Evolutionary conservation across 208 protist genomes (phyloP), one percentile per base, ranked within the genome.

Genomic region (Crithidia expoeki): DNA sequence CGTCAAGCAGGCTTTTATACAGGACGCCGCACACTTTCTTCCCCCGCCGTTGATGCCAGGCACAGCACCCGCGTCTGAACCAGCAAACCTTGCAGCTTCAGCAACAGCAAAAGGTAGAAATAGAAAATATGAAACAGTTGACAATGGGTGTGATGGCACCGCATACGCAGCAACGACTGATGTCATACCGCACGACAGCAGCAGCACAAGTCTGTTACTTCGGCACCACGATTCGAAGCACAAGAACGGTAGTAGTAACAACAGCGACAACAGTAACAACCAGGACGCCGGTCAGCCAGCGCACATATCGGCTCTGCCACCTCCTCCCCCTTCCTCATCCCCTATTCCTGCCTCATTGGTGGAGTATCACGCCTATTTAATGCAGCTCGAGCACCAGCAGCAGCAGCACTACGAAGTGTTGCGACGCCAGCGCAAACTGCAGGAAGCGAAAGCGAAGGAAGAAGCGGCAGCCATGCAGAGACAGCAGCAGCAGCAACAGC

Each of bases 351-450:
- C 71, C 40, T 76, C 71, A 1, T 46, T 76, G 17, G 55, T 76
- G 5, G 71, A 76, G 60, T 76, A 76, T 17, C 71, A 76, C 17
- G 44, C 44, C 47, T 76, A 76, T 33, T 55, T 76, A 12, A 76
- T 76, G 56, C 73, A 84, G 49, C 68, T 84, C 3, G 59, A 76
- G 58, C 69, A 76, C 40, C 75, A 81, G 44, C 73, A 79, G 61
- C 79, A 64, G n/a, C 79, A 84, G 65, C 79, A 84, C 73, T 53
- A 52, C 30, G 60, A 84, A 34, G 79, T 84, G 2, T 69, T 84
- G 30, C 74, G 69, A 23, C 79, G 79, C 23, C 72, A 80, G 34
- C 68, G 58, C 14, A 17, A 23, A 14, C 40, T 44, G 55, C 25
- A 72, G 38, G 17, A n/a, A 4, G 57, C 12, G 63, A 34, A 53